A percentile compares a stretch with the other conserved stretches of the same genome.
These are phyloP conservation scores for Musa beccarii DNA, from an alignment of 176 grass and related monocot species.

Conservation along the genomic window DNA sequence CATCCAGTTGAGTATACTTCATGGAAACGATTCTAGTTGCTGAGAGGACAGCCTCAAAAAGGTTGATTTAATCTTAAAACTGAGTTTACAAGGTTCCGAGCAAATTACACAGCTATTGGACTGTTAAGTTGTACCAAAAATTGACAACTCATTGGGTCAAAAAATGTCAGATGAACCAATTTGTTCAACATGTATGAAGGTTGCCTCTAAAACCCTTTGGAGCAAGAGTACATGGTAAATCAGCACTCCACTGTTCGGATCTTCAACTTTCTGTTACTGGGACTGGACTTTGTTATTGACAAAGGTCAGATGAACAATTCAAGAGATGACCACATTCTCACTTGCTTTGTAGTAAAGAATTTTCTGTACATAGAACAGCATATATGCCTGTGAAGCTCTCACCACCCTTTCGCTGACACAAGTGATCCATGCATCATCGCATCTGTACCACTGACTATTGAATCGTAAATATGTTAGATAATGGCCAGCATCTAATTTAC, in stretches of 20 bases:
- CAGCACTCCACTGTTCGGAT: not conserved
- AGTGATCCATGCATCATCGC: constrained; percentile 92
- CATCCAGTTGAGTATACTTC: not conserved
- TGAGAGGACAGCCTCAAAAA: not conserved
- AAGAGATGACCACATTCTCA: constrained; percentile 19
- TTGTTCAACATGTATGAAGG: not conserved
- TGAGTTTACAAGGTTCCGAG: not conserved
- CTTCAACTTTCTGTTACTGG: not conserved
- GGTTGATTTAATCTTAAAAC: not conserved
- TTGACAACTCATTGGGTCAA: not conserved
- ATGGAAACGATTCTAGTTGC: not conserved
- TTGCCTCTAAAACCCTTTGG: not conserved
- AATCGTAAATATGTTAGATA: constrained; percentile 83
- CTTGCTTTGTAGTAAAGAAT: constrained; percentile 80
- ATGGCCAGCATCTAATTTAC: constrained; percentile 81
- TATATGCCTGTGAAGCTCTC: constrained; percentile 80
- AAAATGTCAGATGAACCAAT: constrained; percentile 1
- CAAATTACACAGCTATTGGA: not conserved
- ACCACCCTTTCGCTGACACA: constrained; percentile 74
- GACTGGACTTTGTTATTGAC: not conserved
- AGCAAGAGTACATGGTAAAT: not conserved
- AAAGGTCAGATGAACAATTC: not conserved
- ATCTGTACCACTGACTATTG: constrained; percentile 86
- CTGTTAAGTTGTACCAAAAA: constrained; percentile 2
- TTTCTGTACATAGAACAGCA: constrained; percentile 99